phyloP scores from a whole-genome alignment of 345 rosid species.

The Arabidopsis thaliana region DNA sequence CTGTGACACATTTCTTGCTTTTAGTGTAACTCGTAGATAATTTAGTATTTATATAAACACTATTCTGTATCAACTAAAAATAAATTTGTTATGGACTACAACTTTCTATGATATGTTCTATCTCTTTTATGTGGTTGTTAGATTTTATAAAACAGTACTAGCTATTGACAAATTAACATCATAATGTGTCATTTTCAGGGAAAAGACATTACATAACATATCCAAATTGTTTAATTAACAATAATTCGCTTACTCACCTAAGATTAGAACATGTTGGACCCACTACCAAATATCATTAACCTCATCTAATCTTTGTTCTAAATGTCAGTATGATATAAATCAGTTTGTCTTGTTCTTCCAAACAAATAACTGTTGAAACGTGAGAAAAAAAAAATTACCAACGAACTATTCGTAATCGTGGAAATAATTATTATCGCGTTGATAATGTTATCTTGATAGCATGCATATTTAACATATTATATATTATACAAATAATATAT shows the following conservation, averaged over 20 bases:
- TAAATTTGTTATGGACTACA: background rate
- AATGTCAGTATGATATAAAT: background rate
- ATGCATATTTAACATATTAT: background rate
- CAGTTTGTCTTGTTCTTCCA: background rate
- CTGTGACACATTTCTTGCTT: background rate
- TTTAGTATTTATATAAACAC: background rate
- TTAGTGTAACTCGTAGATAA: background rate
- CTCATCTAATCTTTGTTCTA: slow-evolving; percentile 9
- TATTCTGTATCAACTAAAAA: slow-evolving; percentile 1
- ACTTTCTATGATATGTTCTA: background rate
- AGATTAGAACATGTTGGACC: slow-evolving; percentile 24
- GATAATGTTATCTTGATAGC: background rate
- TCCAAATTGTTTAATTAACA: slow-evolving; percentile 17
- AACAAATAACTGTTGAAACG: background rate
- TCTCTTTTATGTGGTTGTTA: slow-evolving; percentile 25
- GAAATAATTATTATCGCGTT: background rate
- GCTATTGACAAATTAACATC: slow-evolving; percentile 7
- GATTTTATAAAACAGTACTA: background rate
- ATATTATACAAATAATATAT: background rate
- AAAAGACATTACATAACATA: slow-evolving; percentile 13
- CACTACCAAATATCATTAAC: slow-evolving; percentile 16
- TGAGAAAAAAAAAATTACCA: background rate
- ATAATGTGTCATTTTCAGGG: slow-evolving; percentile 29
- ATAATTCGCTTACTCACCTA: slow-evolving; percentile 17
- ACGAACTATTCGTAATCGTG: background rate